Conservation (phyloP, 768 basidiomycete species). For the Auricularia cornea region DNA sequence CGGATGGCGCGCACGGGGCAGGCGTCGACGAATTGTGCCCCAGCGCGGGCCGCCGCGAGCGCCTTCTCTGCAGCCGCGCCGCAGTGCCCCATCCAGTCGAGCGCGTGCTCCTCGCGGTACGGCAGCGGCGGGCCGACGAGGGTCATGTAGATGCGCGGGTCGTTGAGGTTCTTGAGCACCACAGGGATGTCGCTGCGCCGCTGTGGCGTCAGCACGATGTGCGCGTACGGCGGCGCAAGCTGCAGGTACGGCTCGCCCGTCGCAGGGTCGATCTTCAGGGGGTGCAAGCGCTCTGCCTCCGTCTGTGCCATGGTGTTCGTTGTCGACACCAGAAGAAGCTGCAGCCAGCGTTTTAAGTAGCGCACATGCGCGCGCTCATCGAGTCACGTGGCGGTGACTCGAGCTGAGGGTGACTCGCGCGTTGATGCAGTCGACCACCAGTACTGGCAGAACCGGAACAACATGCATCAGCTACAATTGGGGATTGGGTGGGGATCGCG, state of each 20-base stretch:
- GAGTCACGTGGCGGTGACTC: too few species aligned
- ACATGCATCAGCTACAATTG: too few species aligned
- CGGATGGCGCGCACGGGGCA: slow-evolving; percentile 46
- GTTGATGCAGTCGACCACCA: too few species aligned
- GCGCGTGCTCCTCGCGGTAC: slow-evolving; percentile 37
- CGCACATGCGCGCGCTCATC: too few species aligned
- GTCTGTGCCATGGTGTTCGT: background rate
- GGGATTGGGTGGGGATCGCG: too few species aligned
- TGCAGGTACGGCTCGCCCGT: slow-evolving; percentile 51
- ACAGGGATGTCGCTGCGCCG: slow-evolving; percentile 35
- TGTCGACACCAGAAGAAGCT: too few species aligned
- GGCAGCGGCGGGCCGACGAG: slow-evolving; percentile 45
- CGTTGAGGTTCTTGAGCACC: slow-evolving; percentile 38
- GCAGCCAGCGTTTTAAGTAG: too few species aligned
- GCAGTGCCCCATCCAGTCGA: slow-evolving; percentile 26
- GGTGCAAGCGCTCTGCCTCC: background rate
- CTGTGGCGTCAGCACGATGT: slow-evolving; percentile 53
- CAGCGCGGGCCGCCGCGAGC: slow-evolving; percentile 11
- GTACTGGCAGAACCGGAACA: too few species aligned
- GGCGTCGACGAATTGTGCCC: slow-evolving; percentile 27
- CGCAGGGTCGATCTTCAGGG: slow-evolving; percentile 19
- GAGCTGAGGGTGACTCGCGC: too few species aligned
- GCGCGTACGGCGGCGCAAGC: slow-evolving; percentile 39
- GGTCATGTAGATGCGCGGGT: slow-evolving; percentile 37
- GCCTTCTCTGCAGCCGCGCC: slow-evolving; percentile 11